These are phyloP conservation scores for Blakeslea trispora DNA, from an alignment of 371 early-diverging fungal genomes.

Conservation along the genomic window DNA sequence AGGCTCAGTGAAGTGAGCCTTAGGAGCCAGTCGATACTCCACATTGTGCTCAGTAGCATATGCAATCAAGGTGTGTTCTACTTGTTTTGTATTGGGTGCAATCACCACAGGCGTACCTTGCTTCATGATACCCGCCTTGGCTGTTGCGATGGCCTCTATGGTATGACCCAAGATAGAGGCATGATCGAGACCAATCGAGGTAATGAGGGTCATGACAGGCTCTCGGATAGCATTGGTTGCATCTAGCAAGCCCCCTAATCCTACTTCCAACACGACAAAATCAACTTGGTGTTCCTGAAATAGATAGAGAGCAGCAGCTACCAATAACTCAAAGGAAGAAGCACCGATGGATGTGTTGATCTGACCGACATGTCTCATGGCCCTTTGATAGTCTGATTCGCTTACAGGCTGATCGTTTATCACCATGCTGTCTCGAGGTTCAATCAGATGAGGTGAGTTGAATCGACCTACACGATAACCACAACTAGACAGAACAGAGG, in stretches of 20 bases:
- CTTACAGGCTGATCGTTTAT: slow-evolving; percentile 56
- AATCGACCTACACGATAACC: slow-evolving; percentile 62
- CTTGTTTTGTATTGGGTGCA: slow-evolving; percentile 42
- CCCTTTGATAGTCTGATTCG: slow-evolving; percentile 34
- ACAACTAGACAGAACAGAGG: slow-evolving; percentile 47
- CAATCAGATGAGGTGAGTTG: slow-evolving; percentile 79
- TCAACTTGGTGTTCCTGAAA: slow-evolving; percentile 59
- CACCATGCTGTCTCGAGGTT: slow-evolving; percentile 66
- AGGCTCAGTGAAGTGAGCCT: slow-evolving; percentile 20
- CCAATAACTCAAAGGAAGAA: slow-evolving; percentile 65
- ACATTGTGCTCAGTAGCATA: slow-evolving; percentile 40
- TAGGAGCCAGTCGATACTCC: slow-evolving; percentile 20
- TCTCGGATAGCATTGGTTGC: slow-evolving; percentile 78
- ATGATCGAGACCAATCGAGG: slow-evolving; percentile 78
- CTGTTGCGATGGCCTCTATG: slow-evolving; percentile 65
- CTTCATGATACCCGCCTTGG: slow-evolving; percentile 83
- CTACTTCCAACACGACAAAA: slow-evolving; percentile 79
- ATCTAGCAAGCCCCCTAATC: slow-evolving; percentile 79
- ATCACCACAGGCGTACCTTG: slow-evolving; percentile 51
- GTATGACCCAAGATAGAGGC: slow-evolving; percentile 69
- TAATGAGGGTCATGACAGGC: slow-evolving; percentile 57
- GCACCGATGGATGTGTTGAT: slow-evolving; percentile 32
- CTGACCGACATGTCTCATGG: slow-evolving; percentile 31
- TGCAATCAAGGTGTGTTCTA: slow-evolving; percentile 33
- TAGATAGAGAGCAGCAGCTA: slow-evolving; percentile 60